A percentile compares a stretch with the other conserved stretches of the same genome.
Evolutionary conservation across 352 stramenopile species (phyloP).

Genomic region (Phytopythium boreale): DNA sequence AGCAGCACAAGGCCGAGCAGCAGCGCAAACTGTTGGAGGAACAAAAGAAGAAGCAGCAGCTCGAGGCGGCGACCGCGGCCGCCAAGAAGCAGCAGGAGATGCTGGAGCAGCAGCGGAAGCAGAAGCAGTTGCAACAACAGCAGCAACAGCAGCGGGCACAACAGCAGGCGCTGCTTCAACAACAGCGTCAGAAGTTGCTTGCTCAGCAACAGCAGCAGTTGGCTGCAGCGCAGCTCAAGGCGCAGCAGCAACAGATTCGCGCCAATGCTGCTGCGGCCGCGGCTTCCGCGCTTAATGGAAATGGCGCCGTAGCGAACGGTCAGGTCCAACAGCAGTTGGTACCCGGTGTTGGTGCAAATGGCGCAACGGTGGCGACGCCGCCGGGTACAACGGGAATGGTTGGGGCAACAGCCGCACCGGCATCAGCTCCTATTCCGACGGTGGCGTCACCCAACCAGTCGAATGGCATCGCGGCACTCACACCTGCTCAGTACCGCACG

Average conservation of each 20-base stretch:
- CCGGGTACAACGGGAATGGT: constrained; percentile 2
- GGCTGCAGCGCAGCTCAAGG: constrained; percentile 29
- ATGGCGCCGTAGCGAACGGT: neutral
- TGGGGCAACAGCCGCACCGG: neutral
- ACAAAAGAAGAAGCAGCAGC: constrained; percentile 70
- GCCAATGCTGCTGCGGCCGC: constrained; percentile 16
- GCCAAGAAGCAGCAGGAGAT: constrained; percentile 19
- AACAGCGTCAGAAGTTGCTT: constrained; percentile 18
- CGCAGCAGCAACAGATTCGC: constrained; percentile 34
- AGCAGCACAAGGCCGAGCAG: constrained; percentile 55
- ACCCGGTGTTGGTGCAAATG: constrained; percentile 5
- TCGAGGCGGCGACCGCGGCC: constrained; percentile 17
- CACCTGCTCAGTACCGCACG: constrained; percentile 66
- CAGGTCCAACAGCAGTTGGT: neutral
- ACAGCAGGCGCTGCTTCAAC: constrained; percentile 45
- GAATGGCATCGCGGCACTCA: constrained; percentile 41
- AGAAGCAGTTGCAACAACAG: constrained; percentile 26
- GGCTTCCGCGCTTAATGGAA: neutral
- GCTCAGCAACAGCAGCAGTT: constrained; percentile 16
- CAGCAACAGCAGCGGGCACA: constrained; percentile 35
- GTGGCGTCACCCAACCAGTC: constrained; percentile 5
- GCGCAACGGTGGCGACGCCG: constrained; percentile 13
- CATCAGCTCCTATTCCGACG: neutral
- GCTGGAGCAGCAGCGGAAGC: constrained; percentile 34
- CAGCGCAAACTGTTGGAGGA: constrained; percentile 62